Base-by-base conservation (phyloP, 345 rosid species). In the Garcia nutans region DNA sequence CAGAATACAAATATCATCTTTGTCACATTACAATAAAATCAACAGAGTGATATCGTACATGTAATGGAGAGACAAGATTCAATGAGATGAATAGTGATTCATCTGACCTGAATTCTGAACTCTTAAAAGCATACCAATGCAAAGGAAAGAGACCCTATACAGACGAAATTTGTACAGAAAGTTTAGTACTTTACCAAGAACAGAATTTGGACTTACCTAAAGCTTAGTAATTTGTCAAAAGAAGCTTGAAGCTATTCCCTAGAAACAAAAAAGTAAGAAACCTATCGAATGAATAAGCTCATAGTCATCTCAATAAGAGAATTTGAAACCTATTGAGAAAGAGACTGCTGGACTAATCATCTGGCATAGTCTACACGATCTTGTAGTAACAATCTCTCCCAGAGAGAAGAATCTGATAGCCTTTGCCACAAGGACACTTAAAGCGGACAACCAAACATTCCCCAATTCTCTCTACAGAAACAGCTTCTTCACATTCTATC, bases 301-400 rank as follows among this genome's bases (percentile, higher is more conserved):
- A 19, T 16, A 47, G 3, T 11, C 10, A 8, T 65, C 6, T 37
- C 6, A 37, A n/a, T 17, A 33, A 28, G 10, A 64, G 68, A 37
- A 64, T 33, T 28, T 64, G n/a, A 33, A 33, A 37, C 22, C 23
- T 9, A 33, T 9, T 19, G 17, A 37, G 44, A 64, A 54, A 4
- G 58, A 17, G n/a, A 16, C 58, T 54, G n/a, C 58, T 17, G n/a
- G 70, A 24, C 63, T 42, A 47, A 65, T 49, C 23, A 70, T 47
- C 22, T 10, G 68, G 45, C 42, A 65, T 5, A 37, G 41, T 37
- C 47, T 82, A 87, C 64, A 83, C 28, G 52, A 88, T 90, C 78
- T 87, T 89, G 87, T 86, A 89, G 82, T 82, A 85, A 42, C 89
- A 86, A 65, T 77, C 81, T 7, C 69, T 65, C 22, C 81, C 77